Conservation (phyloP, 805 yeast genomes). For the Candida hungchunana region DNA sequence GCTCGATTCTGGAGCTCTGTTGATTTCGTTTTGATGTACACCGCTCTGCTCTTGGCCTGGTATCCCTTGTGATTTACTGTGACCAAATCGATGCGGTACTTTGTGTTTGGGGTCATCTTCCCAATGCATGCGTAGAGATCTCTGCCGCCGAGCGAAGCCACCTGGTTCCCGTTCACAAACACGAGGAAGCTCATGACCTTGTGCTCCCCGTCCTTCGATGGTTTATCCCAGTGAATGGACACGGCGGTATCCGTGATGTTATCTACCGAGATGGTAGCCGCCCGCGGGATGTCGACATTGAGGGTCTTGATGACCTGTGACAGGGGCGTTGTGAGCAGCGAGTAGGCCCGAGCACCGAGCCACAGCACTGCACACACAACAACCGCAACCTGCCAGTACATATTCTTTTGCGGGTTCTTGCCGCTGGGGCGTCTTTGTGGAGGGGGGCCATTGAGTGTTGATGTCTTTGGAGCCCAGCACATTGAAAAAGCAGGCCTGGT, state of each 20-base stretch:
- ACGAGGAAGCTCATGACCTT: slow-evolving; percentile 33
- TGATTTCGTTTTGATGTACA: slow-evolving; percentile 37
- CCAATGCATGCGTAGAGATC: slow-evolving; percentile 34
- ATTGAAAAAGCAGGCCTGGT: neutral
- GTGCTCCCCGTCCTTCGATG: slow-evolving; percentile 23
- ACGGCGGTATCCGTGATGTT: slow-evolving; percentile 42
- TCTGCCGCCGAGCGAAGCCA: slow-evolving; percentile 31
- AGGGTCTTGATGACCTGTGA: slow-evolving; percentile 42
- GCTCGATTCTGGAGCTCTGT: slow-evolving; percentile 20
- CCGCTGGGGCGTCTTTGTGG: too few species aligned
- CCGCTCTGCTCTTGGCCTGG: slow-evolving; percentile 38
- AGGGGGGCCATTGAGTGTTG: too few species aligned
- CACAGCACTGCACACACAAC: slow-evolving; percentile 20
- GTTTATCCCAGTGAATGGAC: slow-evolving; percentile 52
- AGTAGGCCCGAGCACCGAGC: slow-evolving; percentile 21
- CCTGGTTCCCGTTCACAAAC: slow-evolving; percentile 37
- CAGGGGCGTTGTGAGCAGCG: slow-evolving; percentile 35
- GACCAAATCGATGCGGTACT: slow-evolving; percentile 41
- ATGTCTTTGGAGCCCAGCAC: too few species aligned
- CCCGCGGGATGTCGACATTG: slow-evolving; percentile 50
- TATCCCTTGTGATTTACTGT: slow-evolving; percentile 37
- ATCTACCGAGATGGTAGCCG: slow-evolving; percentile 53
- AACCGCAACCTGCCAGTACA: slow-evolving; percentile 21
- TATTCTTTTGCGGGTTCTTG: slow-evolving; percentile 4
- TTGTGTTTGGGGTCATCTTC: slow-evolving; percentile 31